Conservation (phyloP, 2,329 filamentous ascomycete species). For the Orbilia ellipsospora region DNA sequence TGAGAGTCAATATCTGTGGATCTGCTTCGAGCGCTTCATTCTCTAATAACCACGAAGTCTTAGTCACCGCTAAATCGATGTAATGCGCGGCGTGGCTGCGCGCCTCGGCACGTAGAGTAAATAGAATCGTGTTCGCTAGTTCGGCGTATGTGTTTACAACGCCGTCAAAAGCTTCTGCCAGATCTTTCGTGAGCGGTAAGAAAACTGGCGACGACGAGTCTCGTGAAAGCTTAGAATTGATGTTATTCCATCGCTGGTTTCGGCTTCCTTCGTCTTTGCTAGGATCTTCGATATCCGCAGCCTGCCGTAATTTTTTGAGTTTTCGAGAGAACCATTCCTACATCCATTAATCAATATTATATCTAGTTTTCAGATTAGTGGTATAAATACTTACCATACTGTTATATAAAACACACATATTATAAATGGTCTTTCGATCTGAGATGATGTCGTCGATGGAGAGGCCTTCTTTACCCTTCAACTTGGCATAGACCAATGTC, state of each 20-base stretch:
- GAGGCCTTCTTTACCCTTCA: slow-evolving; percentile 56
- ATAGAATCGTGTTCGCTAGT: slow-evolving; percentile 79
- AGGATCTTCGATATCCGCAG: slow-evolving; percentile 66
- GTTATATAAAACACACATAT: slow-evolving; percentile 88
- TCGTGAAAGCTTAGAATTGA: slow-evolving; percentile 60
- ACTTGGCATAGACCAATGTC: slow-evolving; percentile 68
- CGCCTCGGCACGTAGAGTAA: slow-evolving; percentile 89
- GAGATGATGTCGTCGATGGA: slow-evolving; percentile 77
- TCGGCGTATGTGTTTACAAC: slow-evolving; percentile 85
- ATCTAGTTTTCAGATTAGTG: neutral
- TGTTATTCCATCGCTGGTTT: slow-evolving; percentile 62
- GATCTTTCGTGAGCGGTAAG: slow-evolving; percentile 73
- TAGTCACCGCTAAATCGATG: slow-evolving; percentile 73
- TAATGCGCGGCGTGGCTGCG: slow-evolving; percentile 87
- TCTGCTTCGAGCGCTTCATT: slow-evolving; percentile 81
- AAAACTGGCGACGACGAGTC: slow-evolving; percentile 76
- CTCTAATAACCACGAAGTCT: slow-evolving; percentile 67
- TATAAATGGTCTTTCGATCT: slow-evolving; percentile 85
- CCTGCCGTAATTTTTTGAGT: slow-evolving; percentile 81
- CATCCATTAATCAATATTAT: slow-evolving; percentile 14
- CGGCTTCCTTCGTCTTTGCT: slow-evolving; percentile 50
- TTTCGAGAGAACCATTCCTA: slow-evolving; percentile 90
- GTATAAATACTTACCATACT: slow-evolving; percentile 73
- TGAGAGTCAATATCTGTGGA: slow-evolving; percentile 82
- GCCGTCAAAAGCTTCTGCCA: slow-evolving; percentile 79